Evolutionary conservation across 2,329 filamentous ascomycete genomes (phyloP), one percentile per base, ranked within the genome.

Genomic region (Fusarium pilosicola): DNA sequence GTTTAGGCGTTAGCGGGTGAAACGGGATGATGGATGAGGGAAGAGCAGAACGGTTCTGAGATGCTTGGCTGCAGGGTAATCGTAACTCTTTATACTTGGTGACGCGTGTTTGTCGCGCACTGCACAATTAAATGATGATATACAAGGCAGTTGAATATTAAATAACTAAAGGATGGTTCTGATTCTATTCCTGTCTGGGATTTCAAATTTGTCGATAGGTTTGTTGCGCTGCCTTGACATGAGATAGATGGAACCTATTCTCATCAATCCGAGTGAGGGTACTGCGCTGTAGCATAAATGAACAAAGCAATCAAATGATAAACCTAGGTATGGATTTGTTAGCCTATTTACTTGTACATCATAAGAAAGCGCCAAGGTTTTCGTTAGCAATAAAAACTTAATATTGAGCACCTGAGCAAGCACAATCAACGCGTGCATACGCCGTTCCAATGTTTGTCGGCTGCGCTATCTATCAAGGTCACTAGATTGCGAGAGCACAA

Each of bases 41-140:
- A 11, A 36, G 12, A 22, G 28, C 8, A 49, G 9, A 11, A 7
- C 11, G 5, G 28, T 18, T 42, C 18, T 8, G 4, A 22, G n/a
- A 6, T 51, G n/a, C 7, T 7, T 44, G 20, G 17, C 60, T 66
- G 30, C 36, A 66, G 63, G 63, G 63, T 66, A 66, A 22, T 13
- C 12, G 32, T 34, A 17, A 17, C 32, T 34, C 32, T 20, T 18
- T 18, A 18, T 12, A n/a, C 8, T 1, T 15, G 6, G 44, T 15
- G 15, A 28, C 12, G 4, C 10, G 11, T 7, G 15, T 22, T 24
- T 45, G 15, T 34, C 14, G 15, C 20, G 4, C 26, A 26, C 26
- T 17, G 32, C n/a, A 41, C 14, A 41, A 55, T 14, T 34, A 5
- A 17, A 28, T 39, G 20, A 12, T 6, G 3, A 22, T 22, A 22